Conservation (phyloP, 495 filamentous ascomycete genomes). For the Neurospora cerealis region DNA sequence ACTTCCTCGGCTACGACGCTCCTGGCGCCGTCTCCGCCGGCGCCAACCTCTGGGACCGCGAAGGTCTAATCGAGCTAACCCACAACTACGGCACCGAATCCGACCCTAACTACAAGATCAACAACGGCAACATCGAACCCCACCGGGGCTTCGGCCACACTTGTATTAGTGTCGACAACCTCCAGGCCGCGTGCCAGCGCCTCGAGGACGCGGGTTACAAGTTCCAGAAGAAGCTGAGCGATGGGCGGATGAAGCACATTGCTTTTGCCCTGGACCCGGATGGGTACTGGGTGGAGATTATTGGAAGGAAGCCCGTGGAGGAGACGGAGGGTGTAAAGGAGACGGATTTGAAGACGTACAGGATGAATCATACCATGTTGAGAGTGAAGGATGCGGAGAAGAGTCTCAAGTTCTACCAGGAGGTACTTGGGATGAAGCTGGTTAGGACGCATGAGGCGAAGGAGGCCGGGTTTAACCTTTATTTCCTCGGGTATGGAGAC, state of each 20-base stretch:
- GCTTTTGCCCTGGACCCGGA: slow-evolving; percentile 92
- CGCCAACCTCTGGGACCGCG: slow-evolving; percentile 66
- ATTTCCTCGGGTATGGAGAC: slow-evolving; percentile 78
- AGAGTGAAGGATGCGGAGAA: slow-evolving; percentile 82
- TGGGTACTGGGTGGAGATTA: slow-evolving; percentile 79
- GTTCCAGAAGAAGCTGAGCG: slow-evolving; percentile 88
- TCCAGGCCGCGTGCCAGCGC: slow-evolving; percentile 78
- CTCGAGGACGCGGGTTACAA: slow-evolving; percentile 81
- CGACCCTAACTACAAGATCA: slow-evolving; percentile 70
- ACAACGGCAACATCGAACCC: slow-evolving; percentile 85
- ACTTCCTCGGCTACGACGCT: slow-evolving; percentile 70
- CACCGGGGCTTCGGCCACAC: slow-evolving; percentile 84
- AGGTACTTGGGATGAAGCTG: slow-evolving; percentile 78
- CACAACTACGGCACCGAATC: slow-evolving; percentile 95
- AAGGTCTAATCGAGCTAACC: slow-evolving; percentile 85
- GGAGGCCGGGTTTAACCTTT: slow-evolving; percentile 72
- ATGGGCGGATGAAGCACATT: slow-evolving; percentile 81
- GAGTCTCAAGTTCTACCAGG: slow-evolving; percentile 82
- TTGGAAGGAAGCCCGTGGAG: slow-evolving; percentile 36
- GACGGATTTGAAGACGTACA: slow-evolving; percentile 33
- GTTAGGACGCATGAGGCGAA: slow-evolving; percentile 61
- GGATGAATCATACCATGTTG: slow-evolving; percentile 82
- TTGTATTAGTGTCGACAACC: slow-evolving; percentile 79
- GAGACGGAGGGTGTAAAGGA: slow-evolving; percentile 25
- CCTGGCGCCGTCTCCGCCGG: slow-evolving; percentile 49